phyloP scores from a whole-genome alignment of 108 stramenopile genomes.

The Discostella stelligeroides region DNA sequence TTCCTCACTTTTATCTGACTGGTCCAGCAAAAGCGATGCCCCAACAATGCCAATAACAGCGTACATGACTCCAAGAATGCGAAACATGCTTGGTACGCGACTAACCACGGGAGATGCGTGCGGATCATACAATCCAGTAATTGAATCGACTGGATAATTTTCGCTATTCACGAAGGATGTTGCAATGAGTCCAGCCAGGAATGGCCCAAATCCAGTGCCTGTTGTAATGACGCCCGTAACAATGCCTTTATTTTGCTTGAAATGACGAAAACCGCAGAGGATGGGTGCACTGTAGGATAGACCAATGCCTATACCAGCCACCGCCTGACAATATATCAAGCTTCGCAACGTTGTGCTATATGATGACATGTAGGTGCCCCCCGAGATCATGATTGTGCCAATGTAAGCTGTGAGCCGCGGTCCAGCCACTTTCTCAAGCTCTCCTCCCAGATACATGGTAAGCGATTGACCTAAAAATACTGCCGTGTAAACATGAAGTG shows the following conservation, averaged over 20 bases:
- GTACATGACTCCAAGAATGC: conserved; percentile 36
- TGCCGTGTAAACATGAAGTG: conserved; percentile 45
- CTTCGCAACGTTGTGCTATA: conserved; percentile 26
- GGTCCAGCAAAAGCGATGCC: conserved; percentile 39
- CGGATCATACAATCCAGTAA: conserved; percentile 47
- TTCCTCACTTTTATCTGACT: conserved; percentile 8
- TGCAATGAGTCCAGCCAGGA: conserved; percentile 40
- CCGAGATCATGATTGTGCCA: conserved; percentile 36
- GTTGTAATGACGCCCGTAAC: conserved; percentile 51
- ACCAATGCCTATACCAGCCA: conserved; percentile 49
- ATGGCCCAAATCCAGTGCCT: conserved; percentile 49
- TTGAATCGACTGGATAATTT: conserved; percentile 42
- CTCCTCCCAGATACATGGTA: conserved; percentile 52
- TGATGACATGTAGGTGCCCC: conserved; percentile 37
- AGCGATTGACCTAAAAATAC: conserved; percentile 46
- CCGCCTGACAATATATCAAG: conserved; percentile 35
- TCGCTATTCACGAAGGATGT: conserved; percentile 51
- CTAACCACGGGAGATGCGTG: conserved; percentile 35
- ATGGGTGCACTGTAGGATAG: conserved; percentile 52
- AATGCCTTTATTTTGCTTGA: conserved; percentile 45
- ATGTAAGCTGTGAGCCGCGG: conserved; percentile 33
- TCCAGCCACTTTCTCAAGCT: conserved; percentile 45
- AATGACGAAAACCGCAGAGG: conserved; percentile 44
- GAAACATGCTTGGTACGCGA: conserved; percentile 51
- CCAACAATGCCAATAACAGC: conserved; percentile 44